Evolutionary conservation across 2,329 filamentous ascomycete species (phyloP), one percentile per base, ranked within the genome.

Genomic region (Aspergillus tubingensis): DNA sequence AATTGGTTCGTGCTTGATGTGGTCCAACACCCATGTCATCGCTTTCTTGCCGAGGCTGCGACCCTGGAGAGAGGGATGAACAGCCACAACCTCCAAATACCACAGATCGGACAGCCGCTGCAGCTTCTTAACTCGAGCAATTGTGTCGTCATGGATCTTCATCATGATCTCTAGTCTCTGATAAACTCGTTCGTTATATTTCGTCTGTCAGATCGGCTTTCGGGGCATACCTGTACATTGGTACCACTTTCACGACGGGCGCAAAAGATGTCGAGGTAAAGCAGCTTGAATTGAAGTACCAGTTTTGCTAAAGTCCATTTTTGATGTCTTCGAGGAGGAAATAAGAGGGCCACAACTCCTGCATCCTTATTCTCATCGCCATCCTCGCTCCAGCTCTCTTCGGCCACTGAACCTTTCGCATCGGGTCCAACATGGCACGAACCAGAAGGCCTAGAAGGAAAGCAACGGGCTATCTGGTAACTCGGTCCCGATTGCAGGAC

Each of bases 41-140:
- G 64, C 64, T 5, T 55, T 58, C 19, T 55, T 52, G 1, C 67
- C 68, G 1, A 72, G 38, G 0, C 68, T 68, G 11, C 68, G 65
- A 17, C 65, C 66, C 47, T 71, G 69, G 1, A 71, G 57, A 6
- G 54, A 62, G 11, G 69, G 68, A 59, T 72, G 68, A 2, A 72
- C 68, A 27, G 66, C 68, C 15, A 72, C 21, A 2, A 72, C 66
- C 43, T 71, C 68, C 10, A 70, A 59, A 57, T 71, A 70, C 68
- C 69, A 72, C 15, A 69, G 30, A 13, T 61, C 50, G 6, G 47
- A 11, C 3, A 38, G 19, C 8, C 30, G 21, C 54, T 65, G 61
- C 6, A 23, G 41, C 27, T 21, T 27, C 7, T 50, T 49, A 4
- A 68, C 32, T 3, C 23, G 49, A 8, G 56, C 25, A 17, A 63